Evolutionary conservation across 2,329 filamentous ascomycete genomes (phyloP).

Genomic region (Diaporthe capsici): DNA sequence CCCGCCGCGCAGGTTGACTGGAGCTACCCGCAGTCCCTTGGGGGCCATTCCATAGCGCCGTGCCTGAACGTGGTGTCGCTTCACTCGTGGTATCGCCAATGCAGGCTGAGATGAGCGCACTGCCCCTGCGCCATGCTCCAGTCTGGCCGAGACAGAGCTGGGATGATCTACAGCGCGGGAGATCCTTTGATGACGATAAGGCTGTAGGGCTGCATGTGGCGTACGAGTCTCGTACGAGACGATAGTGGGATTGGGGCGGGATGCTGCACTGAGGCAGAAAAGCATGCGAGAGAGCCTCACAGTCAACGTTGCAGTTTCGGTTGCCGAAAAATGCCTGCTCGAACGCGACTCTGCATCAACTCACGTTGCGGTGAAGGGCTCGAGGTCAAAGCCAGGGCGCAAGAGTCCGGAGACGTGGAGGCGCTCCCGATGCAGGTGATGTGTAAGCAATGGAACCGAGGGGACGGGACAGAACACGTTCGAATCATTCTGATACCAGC

Average conservation of each 20-base stretch:
- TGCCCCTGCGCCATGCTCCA: slow-evolving; percentile 33
- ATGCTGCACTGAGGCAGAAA: neutral
- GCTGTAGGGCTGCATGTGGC: slow-evolving; percentile 36
- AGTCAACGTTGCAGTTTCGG: neutral
- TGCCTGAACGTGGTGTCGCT: slow-evolving; percentile 11
- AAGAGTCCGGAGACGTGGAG: neutral
- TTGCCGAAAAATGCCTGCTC: slow-evolving; percentile 11
- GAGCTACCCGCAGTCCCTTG: neutral
- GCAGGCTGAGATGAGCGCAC: slow-evolving; percentile 31
- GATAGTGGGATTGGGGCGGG: neutral
- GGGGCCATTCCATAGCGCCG: slow-evolving; percentile 7
- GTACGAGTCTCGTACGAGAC: slow-evolving; percentile 25
- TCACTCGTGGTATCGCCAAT: slow-evolving; percentile 3
- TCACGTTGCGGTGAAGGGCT: slow-evolving; percentile 15
- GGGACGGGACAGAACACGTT: neutral
- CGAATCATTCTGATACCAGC: slow-evolving; percentile 14
- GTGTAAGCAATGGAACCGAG: slow-evolving; percentile 20
- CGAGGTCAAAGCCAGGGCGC: slow-evolving; percentile 3
- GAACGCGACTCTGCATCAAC: neutral
- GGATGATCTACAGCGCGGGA: slow-evolving; percentile 1
- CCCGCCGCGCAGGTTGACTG: slow-evolving; percentile 17
- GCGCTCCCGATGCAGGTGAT: slow-evolving; percentile 5
- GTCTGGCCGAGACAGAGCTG: slow-evolving; percentile 31
- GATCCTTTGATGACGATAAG: slow-evolving; percentile 31
- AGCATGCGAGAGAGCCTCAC: slow-evolving; percentile 2